Evolutionary conservation across 225 moss, liverwort and hornwort species (phyloP).

Genomic region (Bryoerythrophyllum caledonicum): DNA sequence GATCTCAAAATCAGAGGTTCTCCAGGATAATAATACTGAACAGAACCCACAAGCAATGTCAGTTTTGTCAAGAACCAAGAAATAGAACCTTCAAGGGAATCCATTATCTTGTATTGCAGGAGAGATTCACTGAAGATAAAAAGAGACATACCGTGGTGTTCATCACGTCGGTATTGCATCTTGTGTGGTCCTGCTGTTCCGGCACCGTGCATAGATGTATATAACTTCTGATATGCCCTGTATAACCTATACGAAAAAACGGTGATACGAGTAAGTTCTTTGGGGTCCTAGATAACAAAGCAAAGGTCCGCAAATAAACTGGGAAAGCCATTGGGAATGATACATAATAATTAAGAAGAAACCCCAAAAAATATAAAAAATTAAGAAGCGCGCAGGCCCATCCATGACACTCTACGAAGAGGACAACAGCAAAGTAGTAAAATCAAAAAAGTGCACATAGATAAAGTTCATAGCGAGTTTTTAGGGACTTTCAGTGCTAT

Average conservation of each 20-base stretch:
- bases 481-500: not conserved
- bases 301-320: not conserved
- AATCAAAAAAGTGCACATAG: not conserved
- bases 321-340: not conserved
- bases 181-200: slow-evolving; percentile 76
- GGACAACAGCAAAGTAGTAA: not conserved
- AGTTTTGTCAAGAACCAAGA: slow-evolving; percentile 21
- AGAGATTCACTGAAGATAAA: slow-evolving; percentile 1
- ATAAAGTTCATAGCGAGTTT: not conserved
- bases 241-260: slow-evolving; percentile 56
- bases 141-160: slow-evolving; percentile 59
- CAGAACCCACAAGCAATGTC: slow-evolving; percentile 34
- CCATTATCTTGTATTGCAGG: not conserved
- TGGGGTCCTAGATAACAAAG: not conserved
- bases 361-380: not conserved
- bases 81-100: not conserved
- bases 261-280: slow-evolving; percentile 5
- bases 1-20: slow-evolving; percentile 92
- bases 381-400: not conserved
- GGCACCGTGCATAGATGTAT: slow-evolving; percentile 81
- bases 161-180: slow-evolving; percentile 95
- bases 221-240: slow-evolving; percentile 87
- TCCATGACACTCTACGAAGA: not conserved
- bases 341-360: not conserved
- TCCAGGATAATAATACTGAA: slow-evolving; percentile 90